A percentile compares a stretch with the other conserved stretches of the same genome.
Evolutionary conservation across 2,329 filamentous ascomycete genomes (phyloP).

Genomic region (Pseudogymnoascus sp.): DNA sequence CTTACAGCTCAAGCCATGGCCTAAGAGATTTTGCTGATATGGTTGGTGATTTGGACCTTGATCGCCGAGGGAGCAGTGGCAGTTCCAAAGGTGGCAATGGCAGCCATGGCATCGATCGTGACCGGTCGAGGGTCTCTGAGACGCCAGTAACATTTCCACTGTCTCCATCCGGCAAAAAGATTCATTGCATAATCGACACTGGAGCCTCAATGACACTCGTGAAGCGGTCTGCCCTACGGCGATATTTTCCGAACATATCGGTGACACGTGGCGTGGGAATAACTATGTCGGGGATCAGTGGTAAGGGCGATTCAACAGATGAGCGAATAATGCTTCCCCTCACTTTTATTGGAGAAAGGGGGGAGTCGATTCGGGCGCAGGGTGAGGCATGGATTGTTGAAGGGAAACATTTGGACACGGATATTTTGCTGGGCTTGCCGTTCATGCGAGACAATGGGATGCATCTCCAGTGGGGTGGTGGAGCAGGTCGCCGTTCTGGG

Average conservation of each 20-base stretch:
- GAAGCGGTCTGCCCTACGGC: conserved; percentile 6
- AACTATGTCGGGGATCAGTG: neutral
- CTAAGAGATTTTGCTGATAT: neutral
- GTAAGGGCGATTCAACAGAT: neutral
- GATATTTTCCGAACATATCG: neutral
- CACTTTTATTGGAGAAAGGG: neutral
- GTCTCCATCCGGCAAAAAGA: neutral
- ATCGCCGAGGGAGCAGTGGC: neutral
- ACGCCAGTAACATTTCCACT: neutral
- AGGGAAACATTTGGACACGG: conserved; percentile 3
- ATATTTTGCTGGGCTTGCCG: conserved; percentile 5
- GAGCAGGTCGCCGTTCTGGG: neutral
- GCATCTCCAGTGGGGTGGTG: conserved; percentile 8
- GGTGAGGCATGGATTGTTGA: conserved; percentile 2
- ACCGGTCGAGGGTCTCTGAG: neutral
- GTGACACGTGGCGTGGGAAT: neutral
- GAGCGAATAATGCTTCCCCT: conserved; percentile 1
- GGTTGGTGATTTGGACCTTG: neutral
- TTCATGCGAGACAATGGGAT: conserved; percentile 9
- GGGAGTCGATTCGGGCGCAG: neutral
- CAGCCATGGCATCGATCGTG: neutral
- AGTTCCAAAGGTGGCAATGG: neutral
- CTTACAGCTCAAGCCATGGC: neutral
- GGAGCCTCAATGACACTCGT: conserved; percentile 10
- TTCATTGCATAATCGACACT: conserved; percentile 2